Base-by-base conservation (phyloP, 2,329 filamentous ascomycete species). In the Paraconiothyrium sp. region DNA sequence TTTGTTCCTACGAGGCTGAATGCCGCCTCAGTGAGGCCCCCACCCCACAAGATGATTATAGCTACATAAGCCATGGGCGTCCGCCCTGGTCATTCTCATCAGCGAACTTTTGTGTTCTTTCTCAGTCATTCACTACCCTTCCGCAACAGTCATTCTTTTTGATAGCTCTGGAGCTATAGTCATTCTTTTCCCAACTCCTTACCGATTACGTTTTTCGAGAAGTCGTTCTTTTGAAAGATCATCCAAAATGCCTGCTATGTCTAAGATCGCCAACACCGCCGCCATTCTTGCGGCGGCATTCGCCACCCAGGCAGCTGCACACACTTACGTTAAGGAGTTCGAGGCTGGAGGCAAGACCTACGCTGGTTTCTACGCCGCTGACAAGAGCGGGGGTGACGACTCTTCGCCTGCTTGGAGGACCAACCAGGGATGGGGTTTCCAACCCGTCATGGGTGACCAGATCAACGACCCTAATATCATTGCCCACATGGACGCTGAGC, bases 371-470 rank as follows among this genome's bases (percentile, higher is more conserved):
- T 66, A 67, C n/a, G 66, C 67, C 48, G 69, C 55, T 11, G 65
- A 64, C 52, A 76, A 74, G 65, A 41, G 61, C 11, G 72, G 72
- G 43, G 68, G 70, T 2, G 65, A 63, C 22, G 69, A 70, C 58
- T 54, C 71, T 51, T 75, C 73, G 3, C 74, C 74, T 32, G 74
- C 74, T 5, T 76, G 74, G 74, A 72, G 70, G 67, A 76, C 74
- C 49, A 66, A 67, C 59, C 74, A 75, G 52, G 73, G 73, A 14
- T 75, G 73, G 74, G 74, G 74, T 14, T 74, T 65, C 54, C 67
- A 74, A 39, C 74, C 74, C 24, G 61, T 76, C 30, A 68, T 67
- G 43, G 73, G 74, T 30, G 60, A 66, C 63, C 58, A 70, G 43
- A 67, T 76, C 49, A 69, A 67, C 59, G 57, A 66, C 46, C 62